A percentile compares a stretch with the other conserved stretches of the same genome.
phyloP scores from a whole-genome alignment of 306 rosid species.

The Begonia masoniana region DNA sequence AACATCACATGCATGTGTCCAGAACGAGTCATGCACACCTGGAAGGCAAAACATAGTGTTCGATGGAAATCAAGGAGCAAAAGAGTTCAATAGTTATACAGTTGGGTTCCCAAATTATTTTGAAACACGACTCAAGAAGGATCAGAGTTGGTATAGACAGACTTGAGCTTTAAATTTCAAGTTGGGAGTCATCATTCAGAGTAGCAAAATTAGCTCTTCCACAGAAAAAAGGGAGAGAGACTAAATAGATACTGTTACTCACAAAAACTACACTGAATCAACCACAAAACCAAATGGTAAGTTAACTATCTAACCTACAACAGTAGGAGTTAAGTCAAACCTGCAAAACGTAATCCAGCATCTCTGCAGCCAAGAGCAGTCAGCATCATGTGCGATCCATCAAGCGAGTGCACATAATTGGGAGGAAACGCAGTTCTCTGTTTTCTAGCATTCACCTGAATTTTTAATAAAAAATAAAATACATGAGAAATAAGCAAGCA shows the following conservation, averaged over 20 bases:
- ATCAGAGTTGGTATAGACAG: not conserved
- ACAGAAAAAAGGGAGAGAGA: too few species aligned
- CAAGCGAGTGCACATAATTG: slow-evolving; percentile 74
- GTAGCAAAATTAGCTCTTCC: too few species aligned
- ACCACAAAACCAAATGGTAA: too few species aligned
- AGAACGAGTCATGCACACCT: slow-evolving; percentile 89
- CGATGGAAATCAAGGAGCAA: not conserved
- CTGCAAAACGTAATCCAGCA: slow-evolving; percentile 78
- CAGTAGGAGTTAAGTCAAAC: slow-evolving; percentile 21
- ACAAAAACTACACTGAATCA: too few species aligned
- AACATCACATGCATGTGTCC: slow-evolving; percentile 85
- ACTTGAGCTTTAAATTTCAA: not conserved
- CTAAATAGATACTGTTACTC: too few species aligned
- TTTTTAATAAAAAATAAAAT: not conserved
- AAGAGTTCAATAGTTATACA: too few species aligned
- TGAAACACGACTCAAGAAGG: not conserved
- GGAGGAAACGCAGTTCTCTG: slow-evolving; percentile 90
- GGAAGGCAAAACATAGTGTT: slow-evolving; percentile 18
- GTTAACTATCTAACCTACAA: too few species aligned
- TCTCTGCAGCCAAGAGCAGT: slow-evolving; percentile 83
- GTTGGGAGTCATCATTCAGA: too few species aligned
- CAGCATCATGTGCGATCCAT: slow-evolving; percentile 86
- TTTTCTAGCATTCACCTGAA: slow-evolving; percentile 52
- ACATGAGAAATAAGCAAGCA: too few species aligned
- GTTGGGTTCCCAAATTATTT: not conserved